phyloP scores from a whole-genome alignment of 306 rosid genomes.

The Rosa persica region DNA sequence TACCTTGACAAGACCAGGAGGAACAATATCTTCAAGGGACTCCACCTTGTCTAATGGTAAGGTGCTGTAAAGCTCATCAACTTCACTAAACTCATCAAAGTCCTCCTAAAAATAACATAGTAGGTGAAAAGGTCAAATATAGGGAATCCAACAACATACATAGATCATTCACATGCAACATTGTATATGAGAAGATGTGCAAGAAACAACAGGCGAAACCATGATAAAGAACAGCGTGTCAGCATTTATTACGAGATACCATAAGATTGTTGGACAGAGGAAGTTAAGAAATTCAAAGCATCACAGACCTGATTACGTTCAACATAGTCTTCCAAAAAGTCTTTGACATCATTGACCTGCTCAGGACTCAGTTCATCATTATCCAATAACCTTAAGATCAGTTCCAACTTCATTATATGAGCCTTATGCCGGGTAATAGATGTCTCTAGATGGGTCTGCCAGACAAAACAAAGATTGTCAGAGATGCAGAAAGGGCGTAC shows the following conservation, averaged over 20 bases:
- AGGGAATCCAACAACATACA: not conserved
- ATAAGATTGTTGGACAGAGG: not conserved
- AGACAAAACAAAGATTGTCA: not conserved
- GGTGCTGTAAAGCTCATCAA: conserved; percentile 84
- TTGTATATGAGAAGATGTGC: not conserved
- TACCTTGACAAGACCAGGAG: conserved; percentile 89
- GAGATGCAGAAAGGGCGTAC: conserved; percentile 26
- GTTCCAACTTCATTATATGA: conserved; percentile 92
- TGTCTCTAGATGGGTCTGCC: conserved; percentile 80
- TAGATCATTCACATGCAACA: not conserved
- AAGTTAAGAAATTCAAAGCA: conserved; percentile 20
- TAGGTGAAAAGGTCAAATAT: conserved; percentile 17
- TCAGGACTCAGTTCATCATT: conserved; percentile 96
- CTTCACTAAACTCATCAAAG: conserved; percentile 84
- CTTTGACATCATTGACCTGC: conserved; percentile 93
- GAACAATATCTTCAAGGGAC: conserved; percentile 78
- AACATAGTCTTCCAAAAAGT: conserved; percentile 93
- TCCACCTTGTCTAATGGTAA: conserved; percentile 92
- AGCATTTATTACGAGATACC: not conserved
- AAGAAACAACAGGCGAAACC: conserved; percentile 6
- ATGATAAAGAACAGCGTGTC: not conserved
- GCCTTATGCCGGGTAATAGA: conserved; percentile 97
- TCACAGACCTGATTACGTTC: conserved; percentile 88
- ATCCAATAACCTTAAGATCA: conserved; percentile 86
- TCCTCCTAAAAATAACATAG: conserved; percentile 59